Conservation (phyloP, 495 filamentous ascomycete genomes). For the Diplogelasinospora grovesii region DNA sequence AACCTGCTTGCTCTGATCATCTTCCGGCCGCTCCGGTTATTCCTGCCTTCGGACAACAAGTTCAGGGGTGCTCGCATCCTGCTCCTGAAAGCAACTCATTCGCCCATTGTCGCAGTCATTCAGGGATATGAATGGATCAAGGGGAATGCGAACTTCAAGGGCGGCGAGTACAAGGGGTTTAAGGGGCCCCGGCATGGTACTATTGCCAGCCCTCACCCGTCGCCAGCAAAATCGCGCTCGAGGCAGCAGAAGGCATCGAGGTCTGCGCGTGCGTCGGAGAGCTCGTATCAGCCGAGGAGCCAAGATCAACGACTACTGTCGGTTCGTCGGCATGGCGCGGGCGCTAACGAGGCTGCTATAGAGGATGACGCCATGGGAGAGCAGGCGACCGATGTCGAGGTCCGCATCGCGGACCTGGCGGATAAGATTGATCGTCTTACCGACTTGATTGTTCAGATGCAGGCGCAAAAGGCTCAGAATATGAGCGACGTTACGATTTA, state of each 20-base stretch:
- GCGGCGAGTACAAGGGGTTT: conserved; percentile 27
- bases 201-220: conserved; percentile 7
- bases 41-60: conserved; percentile 59
- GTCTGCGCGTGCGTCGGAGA: conserved; percentile 5
- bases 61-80: conserved; percentile 70
- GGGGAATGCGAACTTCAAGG: conserved; percentile 26
- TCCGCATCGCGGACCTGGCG: conserved; percentile 36
- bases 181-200: conserved; percentile 19
- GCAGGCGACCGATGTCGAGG: conserved; percentile 32
- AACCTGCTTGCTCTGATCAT: conserved; percentile 80
- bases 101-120: conserved; percentile 47
- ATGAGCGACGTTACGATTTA: conserved; percentile 17
- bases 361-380: conserved; percentile 26
- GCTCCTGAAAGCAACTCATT: conserved; percentile 59
- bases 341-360: conserved; percentile 13
- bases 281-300: conserved; percentile 8
- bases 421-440: conserved; percentile 44
- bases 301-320: neutral
- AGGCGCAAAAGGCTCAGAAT: conserved; percentile 18
- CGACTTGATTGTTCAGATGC: conserved; percentile 34
- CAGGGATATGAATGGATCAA: conserved; percentile 41
- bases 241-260: conserved; percentile 5
- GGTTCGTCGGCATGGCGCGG: conserved; percentile 3
- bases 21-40: conserved; percentile 74
- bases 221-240: conserved; percentile 9